Conservation (phyloP, 2,329 filamentous ascomycete species). For the Aaosphaeria pasadenensis region DNA sequence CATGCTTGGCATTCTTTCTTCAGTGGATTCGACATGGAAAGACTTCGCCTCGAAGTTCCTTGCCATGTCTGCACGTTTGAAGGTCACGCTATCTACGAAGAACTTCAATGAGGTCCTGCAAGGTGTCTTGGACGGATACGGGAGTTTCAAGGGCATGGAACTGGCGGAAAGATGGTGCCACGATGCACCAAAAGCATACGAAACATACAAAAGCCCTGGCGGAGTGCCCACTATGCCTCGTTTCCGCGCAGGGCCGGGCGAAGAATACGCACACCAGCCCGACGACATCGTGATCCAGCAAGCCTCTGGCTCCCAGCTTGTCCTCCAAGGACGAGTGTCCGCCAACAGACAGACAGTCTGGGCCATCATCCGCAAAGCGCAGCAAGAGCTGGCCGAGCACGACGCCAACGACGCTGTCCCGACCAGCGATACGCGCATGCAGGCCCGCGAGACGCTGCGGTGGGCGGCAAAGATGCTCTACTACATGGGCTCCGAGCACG, state of each 20-base stretch:
- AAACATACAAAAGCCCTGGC: conserved; percentile 27
- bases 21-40: conserved; percentile 22
- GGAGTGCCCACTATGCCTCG: conserved; percentile 30
- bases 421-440: conserved; percentile 10
- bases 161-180: conserved; percentile 49
- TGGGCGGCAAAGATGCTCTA: conserved; percentile 31
- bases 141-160: conserved; percentile 45
- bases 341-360: conserved; percentile 33
- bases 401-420: conserved; percentile 10
- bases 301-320: conserved; percentile 22
- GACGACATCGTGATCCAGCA: conserved; percentile 27
- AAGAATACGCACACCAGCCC: conserved; percentile 21
- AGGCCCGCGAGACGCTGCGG: conserved; percentile 24
- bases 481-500: conserved; percentile 29
- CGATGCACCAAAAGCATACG: conserved; percentile 13
- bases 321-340: conserved; percentile 25
- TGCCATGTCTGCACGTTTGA: conserved; percentile 20
- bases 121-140: conserved; percentile 51
- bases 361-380: conserved; percentile 29
- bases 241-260: conserved; percentile 18
- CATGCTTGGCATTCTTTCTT: conserved; percentile 30
- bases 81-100: conserved; percentile 24
- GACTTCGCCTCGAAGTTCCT: conserved; percentile 30
- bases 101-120: conserved; percentile 54
- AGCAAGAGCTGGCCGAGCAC: conserved; percentile 26